These are phyloP conservation scores for Barnettozyma botsteinii DNA, from an alignment of 805 yeast genomes.

Conservation along the genomic window DNA sequence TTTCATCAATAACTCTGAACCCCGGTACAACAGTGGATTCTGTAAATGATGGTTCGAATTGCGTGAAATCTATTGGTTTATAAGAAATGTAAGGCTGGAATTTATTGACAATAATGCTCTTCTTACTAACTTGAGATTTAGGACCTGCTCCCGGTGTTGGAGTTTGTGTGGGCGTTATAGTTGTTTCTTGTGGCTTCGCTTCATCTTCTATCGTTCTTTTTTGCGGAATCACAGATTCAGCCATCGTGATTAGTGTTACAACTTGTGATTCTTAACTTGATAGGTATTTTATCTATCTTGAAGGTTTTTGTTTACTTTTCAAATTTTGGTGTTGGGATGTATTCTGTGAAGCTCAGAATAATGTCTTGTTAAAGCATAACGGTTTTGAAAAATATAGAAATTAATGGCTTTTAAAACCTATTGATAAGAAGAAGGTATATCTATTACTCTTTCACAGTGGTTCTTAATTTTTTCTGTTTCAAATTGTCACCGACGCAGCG, in stretches of 20 bases:
- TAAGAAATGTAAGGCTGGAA: conserved; percentile 22
- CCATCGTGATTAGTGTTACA: background rate
- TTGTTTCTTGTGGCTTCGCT: background rate
- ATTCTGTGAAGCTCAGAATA: too few species aligned
- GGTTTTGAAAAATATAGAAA: too few species aligned
- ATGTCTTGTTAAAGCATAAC: too few species aligned
- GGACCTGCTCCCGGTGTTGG: conserved; percentile 1
- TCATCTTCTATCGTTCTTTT: conserved; percentile 2
- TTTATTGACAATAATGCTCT: conserved; percentile 14
- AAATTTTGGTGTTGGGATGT: too few species aligned
- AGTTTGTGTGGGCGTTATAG: background rate
- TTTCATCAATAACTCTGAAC: conserved; percentile 58
- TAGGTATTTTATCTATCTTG: background rate
- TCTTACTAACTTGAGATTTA: background rate
- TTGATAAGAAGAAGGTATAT: too few species aligned
- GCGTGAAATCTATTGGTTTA: conserved; percentile 18
- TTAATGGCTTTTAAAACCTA: too few species aligned
- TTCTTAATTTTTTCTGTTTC: too few species aligned
- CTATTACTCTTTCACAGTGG: too few species aligned
- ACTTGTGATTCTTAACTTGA: too few species aligned
- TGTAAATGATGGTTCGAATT: conserved; percentile 8
- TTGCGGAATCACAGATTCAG: background rate
- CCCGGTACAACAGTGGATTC: conserved; percentile 8
- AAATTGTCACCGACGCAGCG: too few species aligned
- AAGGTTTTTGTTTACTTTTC: too few species aligned